Evolutionary conservation across 2,329 filamentous ascomycete genomes (phyloP), one percentile per base, ranked within the genome.

Genomic region (Scedosporium aurantiacum): DNA sequence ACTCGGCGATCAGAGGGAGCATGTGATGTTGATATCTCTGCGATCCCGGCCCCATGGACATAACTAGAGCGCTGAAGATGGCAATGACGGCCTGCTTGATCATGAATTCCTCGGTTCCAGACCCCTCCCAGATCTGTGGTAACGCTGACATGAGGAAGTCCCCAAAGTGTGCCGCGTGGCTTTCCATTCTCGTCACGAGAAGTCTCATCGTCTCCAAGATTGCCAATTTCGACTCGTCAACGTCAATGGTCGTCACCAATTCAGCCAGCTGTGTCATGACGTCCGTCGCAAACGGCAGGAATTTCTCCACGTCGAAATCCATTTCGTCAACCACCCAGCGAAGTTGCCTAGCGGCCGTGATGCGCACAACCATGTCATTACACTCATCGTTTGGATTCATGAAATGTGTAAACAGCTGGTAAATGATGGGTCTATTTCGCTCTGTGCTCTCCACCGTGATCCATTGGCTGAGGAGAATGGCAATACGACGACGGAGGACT

Each of bases 61-160:
- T 86, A n/a, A 96, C 89, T 14, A 99, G 79, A 2, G 91, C 87
- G 1, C 90, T 82, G 59, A 97, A 84, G 45, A 97, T 88, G 2
- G 89, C 90, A 62, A 97, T 82, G 60, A 97, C 91, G 1, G 91
- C 86, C 73, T 97, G 92, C 73, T 97, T 97, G 79, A 97, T 89
- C 72, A 97, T 84, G 73, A 91, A 90, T 68, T 94, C 90, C 63
- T 96, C 88, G 2, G 77, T 74, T 0, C 87, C 90, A 2, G 90
- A 91, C 59, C 87, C 84, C 63, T 90, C 86, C 94, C 94, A 99
- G 0, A 97, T 79, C 3, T 80, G 80, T 0, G 93, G 92, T 5
- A 97, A 79, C 12, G 91, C 82, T 1, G 83, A 79, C 72, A 99
- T 87, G 63, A 99, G 89, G 63, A 87, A 84, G 67, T 96, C 90